phyloP scores from a whole-genome alignment of 805 yeast genomes.

The Pichia kluyveri region DNA sequence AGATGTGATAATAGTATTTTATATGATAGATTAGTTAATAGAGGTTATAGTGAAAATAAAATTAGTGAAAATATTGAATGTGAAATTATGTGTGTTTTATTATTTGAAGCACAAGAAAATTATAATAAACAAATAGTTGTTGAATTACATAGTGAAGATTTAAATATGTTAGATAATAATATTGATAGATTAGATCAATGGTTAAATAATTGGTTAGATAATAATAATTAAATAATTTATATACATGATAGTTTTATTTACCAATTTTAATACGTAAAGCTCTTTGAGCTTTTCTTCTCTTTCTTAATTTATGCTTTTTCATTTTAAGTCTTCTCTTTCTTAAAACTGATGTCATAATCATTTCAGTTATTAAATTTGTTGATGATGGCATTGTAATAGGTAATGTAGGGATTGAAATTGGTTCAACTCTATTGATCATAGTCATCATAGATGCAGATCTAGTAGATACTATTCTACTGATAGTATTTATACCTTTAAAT shows the following conservation, averaged over 20 bases:
- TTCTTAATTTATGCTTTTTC: conserved; percentile 95
- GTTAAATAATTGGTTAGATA: conserved; percentile 65
- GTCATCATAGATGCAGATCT: no score
- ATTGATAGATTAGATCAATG: conserved; percentile 68
- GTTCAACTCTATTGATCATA: no score
- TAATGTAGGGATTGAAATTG: background rate
- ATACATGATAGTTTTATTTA: conserved; percentile 14
- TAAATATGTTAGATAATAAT: conserved; percentile 75
- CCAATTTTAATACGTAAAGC: conserved; percentile 67
- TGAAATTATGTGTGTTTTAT: conserved; percentile 90
- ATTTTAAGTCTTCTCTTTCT: conserved; percentile 87
- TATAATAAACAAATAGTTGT: conserved; percentile 77
- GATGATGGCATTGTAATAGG: background rate
- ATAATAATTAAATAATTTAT: conserved; percentile 21
- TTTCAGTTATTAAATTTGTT: conserved; percentile 4
- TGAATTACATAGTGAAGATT: conserved; percentile 61
- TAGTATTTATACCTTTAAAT: no score
- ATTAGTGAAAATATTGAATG: conserved; percentile 90
- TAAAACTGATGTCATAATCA: conserved; percentile 58
- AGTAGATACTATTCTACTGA: no score
- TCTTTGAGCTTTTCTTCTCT: conserved; percentile 92
- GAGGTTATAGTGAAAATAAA: conserved; percentile 76
- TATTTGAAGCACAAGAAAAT: conserved; percentile 78
- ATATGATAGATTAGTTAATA: conserved; percentile 63
- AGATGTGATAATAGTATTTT: conserved; percentile 65